Evolutionary conservation across 2,329 filamentous ascomycete genomes (phyloP).

Genomic region (Colletotrichum sp.): DNA sequence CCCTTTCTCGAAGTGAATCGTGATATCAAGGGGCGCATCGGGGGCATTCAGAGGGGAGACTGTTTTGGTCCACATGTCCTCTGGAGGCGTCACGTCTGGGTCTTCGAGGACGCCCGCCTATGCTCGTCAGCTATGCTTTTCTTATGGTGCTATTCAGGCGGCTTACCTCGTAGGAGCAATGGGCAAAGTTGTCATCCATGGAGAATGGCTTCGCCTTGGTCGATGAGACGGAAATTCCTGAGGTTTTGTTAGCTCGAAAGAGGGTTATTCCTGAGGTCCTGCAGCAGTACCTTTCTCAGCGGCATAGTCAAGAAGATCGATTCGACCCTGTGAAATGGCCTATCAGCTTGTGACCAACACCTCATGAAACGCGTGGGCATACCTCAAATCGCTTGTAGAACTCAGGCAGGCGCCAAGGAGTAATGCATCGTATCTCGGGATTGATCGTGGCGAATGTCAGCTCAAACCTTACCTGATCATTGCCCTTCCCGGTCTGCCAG

Average conservation of each 20-base stretch:
- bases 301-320: conserved; percentile 77
- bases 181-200: conserved; percentile 60
- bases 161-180: conserved; percentile 78
- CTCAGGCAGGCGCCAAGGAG: conserved; percentile 74
- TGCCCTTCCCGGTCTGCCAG: conserved; percentile 13
- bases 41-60: conserved; percentile 62
- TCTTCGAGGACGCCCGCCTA: conserved; percentile 64
- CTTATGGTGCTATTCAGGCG: conserved; percentile 49
- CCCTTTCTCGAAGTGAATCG: conserved; percentile 70
- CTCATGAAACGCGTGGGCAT: fast-evolving
- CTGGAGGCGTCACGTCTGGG: conserved; percentile 61
- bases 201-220: conserved; percentile 65
- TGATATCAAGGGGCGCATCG: conserved; percentile 69
- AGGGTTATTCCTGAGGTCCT: fast-evolving
- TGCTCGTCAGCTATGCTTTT: neutral
- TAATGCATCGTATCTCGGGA: conserved; percentile 65
- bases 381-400: conserved; percentile 72
- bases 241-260: neutral
- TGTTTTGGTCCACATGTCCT: conserved; percentile 74
- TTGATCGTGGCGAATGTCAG: conserved; percentile 40
- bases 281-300: conserved; percentile 48
- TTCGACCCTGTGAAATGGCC: conserved; percentile 56
- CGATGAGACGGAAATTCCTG: conserved; percentile 72
- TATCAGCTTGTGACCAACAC: neutral
- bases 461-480: conserved; percentile 43